Percentiles rank a stretch among this genome's conserved stretches.
phyloP scores from a whole-genome alignment of 2,329 filamentous ascomycete genomes.

The Aspergillus puulaauensis region DNA sequence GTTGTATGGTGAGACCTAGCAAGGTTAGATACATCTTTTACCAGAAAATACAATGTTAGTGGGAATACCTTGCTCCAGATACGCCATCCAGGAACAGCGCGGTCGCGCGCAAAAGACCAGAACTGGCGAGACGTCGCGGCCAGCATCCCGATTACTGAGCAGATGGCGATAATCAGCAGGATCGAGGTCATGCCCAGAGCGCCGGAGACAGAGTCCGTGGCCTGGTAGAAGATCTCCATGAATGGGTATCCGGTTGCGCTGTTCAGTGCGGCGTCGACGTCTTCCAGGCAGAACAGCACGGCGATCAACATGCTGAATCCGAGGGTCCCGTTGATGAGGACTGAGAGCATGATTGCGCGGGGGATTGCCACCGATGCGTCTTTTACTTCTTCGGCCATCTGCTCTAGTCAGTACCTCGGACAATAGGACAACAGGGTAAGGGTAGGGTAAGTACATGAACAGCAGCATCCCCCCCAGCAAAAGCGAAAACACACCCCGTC shows the following conservation, averaged over 20 bases:
- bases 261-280: constrained; percentile 38
- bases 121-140: constrained; percentile 37
- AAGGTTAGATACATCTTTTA: no score
- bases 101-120: constrained; percentile 47
- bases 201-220: constrained; percentile 40
- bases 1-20: background rate
- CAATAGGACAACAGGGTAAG: no score
- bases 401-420: background rate
- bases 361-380: background rate
- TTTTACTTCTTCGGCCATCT: constrained; percentile 5
- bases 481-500: constrained; percentile 47
- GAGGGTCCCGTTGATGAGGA: constrained; percentile 34
- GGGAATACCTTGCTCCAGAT: background rate
- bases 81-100: background rate
- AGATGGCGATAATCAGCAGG: constrained; percentile 26
- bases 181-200: constrained; percentile 47
- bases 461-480: constrained; percentile 30
- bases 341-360: constrained; percentile 3
- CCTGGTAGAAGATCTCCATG: constrained; percentile 51
- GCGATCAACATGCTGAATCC: constrained; percentile 39
- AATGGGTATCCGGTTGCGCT: constrained; percentile 47
- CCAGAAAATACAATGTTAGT: no score
- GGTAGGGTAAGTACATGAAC: constrained; percentile 11
- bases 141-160: constrained; percentile 35
- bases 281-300: constrained; percentile 42